These are phyloP conservation scores for Leptomonas pyrrhocoris DNA, from an alignment of 208 protist species.

Conservation along the genomic window DNA sequence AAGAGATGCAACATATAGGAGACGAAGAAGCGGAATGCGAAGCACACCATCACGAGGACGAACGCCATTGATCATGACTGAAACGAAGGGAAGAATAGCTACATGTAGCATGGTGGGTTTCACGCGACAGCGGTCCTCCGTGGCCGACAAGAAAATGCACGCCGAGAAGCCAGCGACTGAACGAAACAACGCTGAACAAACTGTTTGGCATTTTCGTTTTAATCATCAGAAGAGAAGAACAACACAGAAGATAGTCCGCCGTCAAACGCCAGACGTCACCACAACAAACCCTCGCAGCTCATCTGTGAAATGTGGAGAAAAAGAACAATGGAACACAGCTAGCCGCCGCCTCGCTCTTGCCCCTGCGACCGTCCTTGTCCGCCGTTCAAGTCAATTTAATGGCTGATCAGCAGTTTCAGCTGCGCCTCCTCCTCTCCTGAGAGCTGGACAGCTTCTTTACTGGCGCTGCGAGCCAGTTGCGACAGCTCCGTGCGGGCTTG, in stretches of 20 bases:
- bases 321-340: background rate
- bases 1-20: too few relatives aligned
- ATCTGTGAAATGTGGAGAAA: constrained; percentile 1
- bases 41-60: too few relatives aligned
- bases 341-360: too few relatives aligned
- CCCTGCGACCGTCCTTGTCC: too few relatives aligned
- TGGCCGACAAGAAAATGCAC: too few relatives aligned
- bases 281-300: background rate
- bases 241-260: background rate
- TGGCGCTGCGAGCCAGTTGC: constrained; percentile 65
- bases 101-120: too few relatives aligned
- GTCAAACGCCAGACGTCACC: background rate
- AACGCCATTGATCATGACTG: too few relatives aligned
- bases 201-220: background rate
- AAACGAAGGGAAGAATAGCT: too few relatives aligned
- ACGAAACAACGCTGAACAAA: too few relatives aligned
- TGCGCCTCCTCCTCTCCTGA: constrained; percentile 71
- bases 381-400: constrained; percentile 3
- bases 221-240: background rate
- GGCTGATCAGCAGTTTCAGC: constrained; percentile 53
- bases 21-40: too few relatives aligned
- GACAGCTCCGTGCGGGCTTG: constrained; percentile 58
- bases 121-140: too few relatives aligned
- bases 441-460: constrained; percentile 65
- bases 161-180: too few relatives aligned